phyloP scores from a whole-genome alignment of 768 basidiomycete species.

The Mycena maculata region DNA sequence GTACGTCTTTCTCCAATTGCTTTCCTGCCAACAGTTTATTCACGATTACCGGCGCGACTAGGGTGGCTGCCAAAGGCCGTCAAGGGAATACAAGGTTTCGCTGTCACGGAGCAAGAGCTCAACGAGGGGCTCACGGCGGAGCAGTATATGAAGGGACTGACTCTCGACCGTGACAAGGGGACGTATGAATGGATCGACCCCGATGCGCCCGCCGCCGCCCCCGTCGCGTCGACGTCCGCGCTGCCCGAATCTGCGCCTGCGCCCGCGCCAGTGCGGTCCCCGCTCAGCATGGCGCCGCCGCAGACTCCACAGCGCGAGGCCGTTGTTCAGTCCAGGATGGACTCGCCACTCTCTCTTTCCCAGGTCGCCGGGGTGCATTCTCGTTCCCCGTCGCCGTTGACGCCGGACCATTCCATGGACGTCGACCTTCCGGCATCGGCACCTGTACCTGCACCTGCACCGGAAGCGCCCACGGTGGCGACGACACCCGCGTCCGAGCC shows the following conservation, averaged over 20 bases:
- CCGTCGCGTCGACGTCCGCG: not conserved
- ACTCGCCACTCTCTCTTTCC: constrained; percentile 27
- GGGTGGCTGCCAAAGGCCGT: constrained; percentile 35
- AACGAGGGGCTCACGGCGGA: constrained; percentile 32
- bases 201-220: not conserved
- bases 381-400: constrained; percentile 21
- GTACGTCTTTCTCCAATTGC: constrained; percentile 15
- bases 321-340: not conserved
- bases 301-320: not conserved
- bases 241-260: not conserved
- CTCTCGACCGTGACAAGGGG: constrained; percentile 28
- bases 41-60: not conserved
- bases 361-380: constrained; percentile 23
- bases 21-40: not conserved
- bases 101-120: constrained; percentile 29
- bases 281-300: not conserved
- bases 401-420: constrained; percentile 25
- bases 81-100: constrained; percentile 35
- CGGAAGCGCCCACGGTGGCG: not conserved
- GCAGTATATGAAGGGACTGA: constrained; percentile 24
- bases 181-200: constrained; percentile 31
- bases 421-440: constrained; percentile 13
- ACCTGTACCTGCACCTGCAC: no score
- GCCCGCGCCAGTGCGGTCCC: not conserved
- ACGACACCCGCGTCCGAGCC: not conserved